Evolutionary conservation across 139 green algal genomes (phyloP).

Genomic region (Micractinium sp.): DNA sequence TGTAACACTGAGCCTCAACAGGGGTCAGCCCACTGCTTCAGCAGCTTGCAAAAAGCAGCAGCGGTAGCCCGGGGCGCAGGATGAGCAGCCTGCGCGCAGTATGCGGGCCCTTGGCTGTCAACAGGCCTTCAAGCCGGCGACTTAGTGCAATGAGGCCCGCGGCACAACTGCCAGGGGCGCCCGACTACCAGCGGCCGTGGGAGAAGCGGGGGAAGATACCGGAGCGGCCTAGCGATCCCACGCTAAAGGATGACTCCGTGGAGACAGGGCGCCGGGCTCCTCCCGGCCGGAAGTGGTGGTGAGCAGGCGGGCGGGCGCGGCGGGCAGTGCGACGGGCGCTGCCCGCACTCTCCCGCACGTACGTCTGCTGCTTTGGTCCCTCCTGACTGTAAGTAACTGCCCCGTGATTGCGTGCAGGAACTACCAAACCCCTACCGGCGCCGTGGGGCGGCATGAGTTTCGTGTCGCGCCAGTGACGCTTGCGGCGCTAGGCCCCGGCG

Average conservation of each 20-base stretch:
- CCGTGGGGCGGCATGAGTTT: conserved; percentile 2
- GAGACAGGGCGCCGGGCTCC: not conserved
- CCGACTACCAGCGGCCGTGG: not conserved
- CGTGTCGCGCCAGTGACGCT: conserved; percentile 3
- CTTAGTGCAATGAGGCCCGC: not conserved
- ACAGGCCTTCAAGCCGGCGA: too few species aligned
- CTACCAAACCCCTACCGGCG: not conserved
- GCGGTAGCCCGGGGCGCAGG: too few species aligned
- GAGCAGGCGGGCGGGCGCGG: not conserved
- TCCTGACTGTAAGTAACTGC: not conserved
- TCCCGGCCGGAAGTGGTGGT: conserved; percentile 18
- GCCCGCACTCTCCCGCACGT: not conserved
- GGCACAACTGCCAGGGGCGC: not conserved
- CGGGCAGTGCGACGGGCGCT: not conserved
- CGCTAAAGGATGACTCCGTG: not conserved
- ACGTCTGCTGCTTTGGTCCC: not conserved
- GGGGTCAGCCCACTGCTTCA: too few species aligned
- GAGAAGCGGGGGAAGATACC: not conserved
- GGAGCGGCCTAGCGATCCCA: not conserved
- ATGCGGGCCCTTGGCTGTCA: too few species aligned
- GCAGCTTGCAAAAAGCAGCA: too few species aligned
- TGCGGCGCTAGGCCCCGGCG: not conserved
- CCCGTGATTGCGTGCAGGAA: conserved; percentile 9
- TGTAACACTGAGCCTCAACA: too few species aligned
- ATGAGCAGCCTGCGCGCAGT: too few species aligned